Conservation (phyloP, 2,329 filamentous ascomycete species). For the Calycina herbarum region DNA sequence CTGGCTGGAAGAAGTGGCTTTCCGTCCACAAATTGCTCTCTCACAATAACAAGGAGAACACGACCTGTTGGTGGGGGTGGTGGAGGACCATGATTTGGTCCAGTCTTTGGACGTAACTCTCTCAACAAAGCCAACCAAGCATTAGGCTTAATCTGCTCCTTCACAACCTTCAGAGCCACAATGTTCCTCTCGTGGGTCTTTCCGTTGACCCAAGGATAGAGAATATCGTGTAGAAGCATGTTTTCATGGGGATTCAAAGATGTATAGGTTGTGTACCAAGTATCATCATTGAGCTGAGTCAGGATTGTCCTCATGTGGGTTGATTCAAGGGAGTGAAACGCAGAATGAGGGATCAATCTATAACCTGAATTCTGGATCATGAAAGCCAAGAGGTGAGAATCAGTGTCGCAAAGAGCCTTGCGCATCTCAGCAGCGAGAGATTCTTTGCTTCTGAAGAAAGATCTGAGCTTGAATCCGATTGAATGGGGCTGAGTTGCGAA, state of each 20-base stretch:
- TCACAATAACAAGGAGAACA: constrained; percentile 30
- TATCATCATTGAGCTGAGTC: constrained; percentile 28
- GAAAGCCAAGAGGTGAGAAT: constrained; percentile 29
- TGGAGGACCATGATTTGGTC: neutral
- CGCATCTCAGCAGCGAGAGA: constrained; percentile 34
- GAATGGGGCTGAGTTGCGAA: constrained; percentile 27
- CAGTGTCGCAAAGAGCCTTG: constrained; percentile 21
- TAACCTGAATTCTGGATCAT: constrained; percentile 23
- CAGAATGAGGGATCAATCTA: constrained; percentile 30
- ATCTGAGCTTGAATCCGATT: constrained; percentile 30
- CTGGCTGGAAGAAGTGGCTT: constrained; percentile 15
- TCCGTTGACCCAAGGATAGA: constrained; percentile 14
- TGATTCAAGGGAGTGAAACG: constrained; percentile 32
- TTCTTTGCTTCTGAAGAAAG: constrained; percentile 31
- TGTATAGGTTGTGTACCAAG: constrained; percentile 33
- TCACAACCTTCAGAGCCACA: constrained; percentile 30
- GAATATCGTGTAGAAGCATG: constrained; percentile 15
- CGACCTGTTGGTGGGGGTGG: constrained; percentile 12
- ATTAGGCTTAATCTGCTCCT: constrained; percentile 24
- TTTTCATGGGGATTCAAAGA: constrained; percentile 23
- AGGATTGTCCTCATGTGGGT: constrained; percentile 35
- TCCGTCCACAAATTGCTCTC: constrained; percentile 28
- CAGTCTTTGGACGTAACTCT: constrained; percentile 10
- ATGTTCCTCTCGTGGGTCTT: constrained; percentile 24
- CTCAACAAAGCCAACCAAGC: constrained; percentile 26